These are phyloP conservation scores for Moniliella sp. DNA, from an alignment of 1,284 basidiomycete genomes.

Conservation along the genomic window DNA sequence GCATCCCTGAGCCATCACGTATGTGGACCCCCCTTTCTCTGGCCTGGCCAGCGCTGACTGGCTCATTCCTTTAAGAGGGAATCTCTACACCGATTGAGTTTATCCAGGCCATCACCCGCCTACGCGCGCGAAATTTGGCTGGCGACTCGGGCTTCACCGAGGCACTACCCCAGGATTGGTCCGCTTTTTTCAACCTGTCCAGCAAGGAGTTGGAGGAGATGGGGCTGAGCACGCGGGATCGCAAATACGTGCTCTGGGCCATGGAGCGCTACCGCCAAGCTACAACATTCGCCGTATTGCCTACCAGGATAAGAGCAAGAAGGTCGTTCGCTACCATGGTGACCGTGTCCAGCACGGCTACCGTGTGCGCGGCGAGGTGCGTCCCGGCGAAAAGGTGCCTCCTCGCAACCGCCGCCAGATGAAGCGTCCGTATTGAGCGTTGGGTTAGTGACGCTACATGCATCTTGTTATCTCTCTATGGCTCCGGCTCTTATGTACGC, in stretches of 20 bases:
- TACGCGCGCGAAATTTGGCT: neutral
- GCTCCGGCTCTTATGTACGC: too few relatives aligned
- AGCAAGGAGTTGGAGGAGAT: constrained; percentile 1
- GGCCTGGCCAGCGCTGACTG: too few relatives aligned
- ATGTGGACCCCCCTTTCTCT: too few relatives aligned
- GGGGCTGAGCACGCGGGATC: constrained; percentile 1
- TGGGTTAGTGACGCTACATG: too few relatives aligned
- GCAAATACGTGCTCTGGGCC: constrained; percentile 3
- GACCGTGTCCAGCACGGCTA: too few relatives aligned
- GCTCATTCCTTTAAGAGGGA: too few relatives aligned
- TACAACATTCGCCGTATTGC: constrained; percentile 1
- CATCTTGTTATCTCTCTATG: too few relatives aligned
- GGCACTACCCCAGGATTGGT: constrained; percentile 1
- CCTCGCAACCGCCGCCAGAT: too few relatives aligned
- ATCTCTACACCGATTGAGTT: neutral
- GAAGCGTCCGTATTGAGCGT: too few relatives aligned
- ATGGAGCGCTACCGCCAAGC: constrained; percentile 4
- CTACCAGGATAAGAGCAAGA: constrained; percentile 2
- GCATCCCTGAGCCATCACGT: too few relatives aligned
- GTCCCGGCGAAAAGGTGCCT: too few relatives aligned
- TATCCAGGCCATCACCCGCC: constrained; percentile 1
- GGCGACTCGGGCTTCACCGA: neutral
- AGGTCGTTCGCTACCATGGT: constrained; percentile 2
- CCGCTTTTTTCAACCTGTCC: constrained; percentile 1
- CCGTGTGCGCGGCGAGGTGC: too few relatives aligned